A percentile compares a stretch with the other conserved stretches of the same genome.
These are phyloP conservation scores for Margaritispora aquatica DNA, from an alignment of 495 filamentous ascomycete species.

Conservation along the genomic window DNA sequence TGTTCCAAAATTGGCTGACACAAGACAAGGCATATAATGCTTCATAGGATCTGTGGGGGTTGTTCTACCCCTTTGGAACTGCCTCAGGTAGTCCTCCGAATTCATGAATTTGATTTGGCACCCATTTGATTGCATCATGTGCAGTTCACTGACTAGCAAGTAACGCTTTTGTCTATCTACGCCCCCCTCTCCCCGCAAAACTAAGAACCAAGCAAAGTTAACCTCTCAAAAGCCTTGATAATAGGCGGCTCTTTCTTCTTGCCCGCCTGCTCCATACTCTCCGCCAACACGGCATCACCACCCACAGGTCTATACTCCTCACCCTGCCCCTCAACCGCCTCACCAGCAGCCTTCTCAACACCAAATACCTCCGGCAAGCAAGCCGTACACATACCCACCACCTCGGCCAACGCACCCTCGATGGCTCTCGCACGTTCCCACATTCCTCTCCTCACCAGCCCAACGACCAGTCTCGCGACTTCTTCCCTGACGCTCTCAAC, in stretches of 20 bases:
- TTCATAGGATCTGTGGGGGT: too few relatives aligned
- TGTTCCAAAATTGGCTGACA: too few relatives aligned
- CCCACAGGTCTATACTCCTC: conserved; percentile 29
- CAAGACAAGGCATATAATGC: too few relatives aligned
- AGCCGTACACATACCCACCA: conserved; percentile 58
- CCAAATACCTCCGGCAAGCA: conserved; percentile 66
- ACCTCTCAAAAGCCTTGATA: conserved; percentile 41
- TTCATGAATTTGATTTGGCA: too few relatives aligned
- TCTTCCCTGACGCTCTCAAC: conserved; percentile 67
- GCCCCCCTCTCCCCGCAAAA: conserved; percentile 2
- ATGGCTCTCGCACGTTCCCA: conserved; percentile 75
- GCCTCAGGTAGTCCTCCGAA: not conserved
- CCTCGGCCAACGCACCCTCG: conserved; percentile 63
- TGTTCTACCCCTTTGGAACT: not conserved
- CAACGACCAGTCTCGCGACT: conserved; percentile 63
- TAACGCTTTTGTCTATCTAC: conserved; percentile 2
- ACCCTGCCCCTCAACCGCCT: conserved; percentile 2
- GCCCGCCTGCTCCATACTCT: conserved; percentile 40
- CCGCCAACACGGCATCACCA: conserved; percentile 44
- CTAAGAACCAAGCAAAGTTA: conserved; percentile 45
- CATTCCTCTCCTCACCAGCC: conserved; percentile 74
- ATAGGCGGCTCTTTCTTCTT: conserved; percentile 38
- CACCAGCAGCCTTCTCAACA: conserved; percentile 8
- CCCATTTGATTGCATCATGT: too few relatives aligned
- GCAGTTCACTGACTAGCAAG: too few relatives aligned